Conservation (phyloP, 2,329 filamentous ascomycete species). For the Aspergillus sergii region DNA sequence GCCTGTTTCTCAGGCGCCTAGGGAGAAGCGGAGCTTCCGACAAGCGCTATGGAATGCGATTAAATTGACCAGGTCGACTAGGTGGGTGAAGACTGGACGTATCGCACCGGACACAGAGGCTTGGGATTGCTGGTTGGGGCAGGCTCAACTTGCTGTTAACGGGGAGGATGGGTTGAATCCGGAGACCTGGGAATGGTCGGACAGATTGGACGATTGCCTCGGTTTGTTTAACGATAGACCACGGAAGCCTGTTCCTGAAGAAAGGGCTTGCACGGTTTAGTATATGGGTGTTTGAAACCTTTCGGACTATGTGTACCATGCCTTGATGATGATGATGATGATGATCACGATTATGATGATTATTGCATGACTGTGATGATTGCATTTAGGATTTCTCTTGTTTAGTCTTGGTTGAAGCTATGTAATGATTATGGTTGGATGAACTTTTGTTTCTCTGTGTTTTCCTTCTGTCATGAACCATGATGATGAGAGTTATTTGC, state of each 20-base stretch:
- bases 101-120: slow-evolving; percentile 57
- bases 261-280: not conserved
- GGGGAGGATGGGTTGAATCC: not conserved
- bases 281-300: not conserved
- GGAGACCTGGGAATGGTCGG: slow-evolving; percentile 1
- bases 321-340: not conserved
- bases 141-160: slow-evolving; percentile 9
- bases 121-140: slow-evolving; percentile 57
- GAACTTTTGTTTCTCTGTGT: not conserved
- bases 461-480: not conserved
- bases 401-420: not conserved
- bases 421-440: not conserved
- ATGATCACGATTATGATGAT: not conserved
- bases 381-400: not conserved
- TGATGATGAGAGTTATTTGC: not conserved
- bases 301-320: not conserved
- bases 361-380: not conserved
- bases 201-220: not conserved
- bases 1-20: not conserved
- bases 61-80: slow-evolving; percentile 54
- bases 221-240: not conserved
- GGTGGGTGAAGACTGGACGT: slow-evolving; percentile 58
- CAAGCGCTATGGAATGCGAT: slow-evolving; percentile 62
- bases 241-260: too few relatives aligned
- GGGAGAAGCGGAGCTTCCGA: slow-evolving; percentile 49